Percentiles rank a stretch among this genome's conserved stretches.
Conservation (phyloP, 2,329 filamentous ascomycete genomes). For the Colletotrichum sp. region DNA sequence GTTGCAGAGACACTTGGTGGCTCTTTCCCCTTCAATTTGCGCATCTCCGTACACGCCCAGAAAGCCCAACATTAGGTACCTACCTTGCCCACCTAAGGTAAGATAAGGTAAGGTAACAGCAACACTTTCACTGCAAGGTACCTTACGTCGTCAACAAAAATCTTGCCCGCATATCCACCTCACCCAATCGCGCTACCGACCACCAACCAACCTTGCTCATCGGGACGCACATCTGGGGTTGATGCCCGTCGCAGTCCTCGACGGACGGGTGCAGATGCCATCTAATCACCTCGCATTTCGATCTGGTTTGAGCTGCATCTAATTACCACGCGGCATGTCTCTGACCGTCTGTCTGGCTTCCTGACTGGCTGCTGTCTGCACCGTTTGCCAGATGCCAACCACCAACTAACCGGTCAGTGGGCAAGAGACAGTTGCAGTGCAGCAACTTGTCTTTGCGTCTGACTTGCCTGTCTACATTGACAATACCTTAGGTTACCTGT, state of each 20-base stretch:
- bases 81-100: background rate
- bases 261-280: constrained; percentile 16
- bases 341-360: background rate
- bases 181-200: background rate
- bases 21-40: background rate
- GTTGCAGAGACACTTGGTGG: background rate
- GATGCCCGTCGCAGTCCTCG: background rate
- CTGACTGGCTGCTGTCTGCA: background rate
- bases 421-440: background rate
- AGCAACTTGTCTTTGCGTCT: background rate
- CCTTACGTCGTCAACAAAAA: background rate
- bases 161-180: background rate
- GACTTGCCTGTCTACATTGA: background rate
- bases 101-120: background rate
- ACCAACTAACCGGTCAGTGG: background rate
- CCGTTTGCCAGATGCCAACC: background rate
- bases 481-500: background rate
- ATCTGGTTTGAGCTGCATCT: background rate
- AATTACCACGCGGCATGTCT: background rate
- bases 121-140: background rate
- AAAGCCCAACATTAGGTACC: background rate
- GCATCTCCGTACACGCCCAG: background rate
- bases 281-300: constrained; percentile 16
- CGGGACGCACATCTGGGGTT: constrained; percentile 10
- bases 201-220: background rate